phyloP scores from a whole-genome alignment of 345 rosid genomes.

The Rhizophora apiculata region DNA sequence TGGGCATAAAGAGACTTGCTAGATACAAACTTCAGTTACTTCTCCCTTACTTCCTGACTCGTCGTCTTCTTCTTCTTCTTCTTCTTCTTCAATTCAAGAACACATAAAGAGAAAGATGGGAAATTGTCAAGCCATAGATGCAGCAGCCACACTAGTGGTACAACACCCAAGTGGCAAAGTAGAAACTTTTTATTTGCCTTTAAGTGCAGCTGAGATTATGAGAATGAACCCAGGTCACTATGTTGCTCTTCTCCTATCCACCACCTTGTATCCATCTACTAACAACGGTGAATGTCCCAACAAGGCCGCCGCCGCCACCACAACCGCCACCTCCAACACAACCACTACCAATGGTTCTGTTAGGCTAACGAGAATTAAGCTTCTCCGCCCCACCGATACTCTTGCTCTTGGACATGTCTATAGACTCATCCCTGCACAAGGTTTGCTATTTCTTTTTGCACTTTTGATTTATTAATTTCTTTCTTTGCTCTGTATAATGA shows the following conservation, averaged over 20 bases:
- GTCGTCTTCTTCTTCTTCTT: not conserved
- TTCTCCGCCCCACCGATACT: conserved; percentile 78
- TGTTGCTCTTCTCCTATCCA: conserved; percentile 88
- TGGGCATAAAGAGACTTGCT: conserved; percentile 38
- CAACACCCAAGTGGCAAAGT: conserved; percentile 78
- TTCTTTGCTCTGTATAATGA: not conserved
- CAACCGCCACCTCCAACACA: not conserved
- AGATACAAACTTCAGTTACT: not conserved
- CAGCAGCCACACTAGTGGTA: conserved; percentile 68
- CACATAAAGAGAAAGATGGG: conserved; percentile 48
- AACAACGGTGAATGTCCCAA: conserved; percentile 10
- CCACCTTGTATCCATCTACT: conserved; percentile 44
- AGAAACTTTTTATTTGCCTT: conserved; percentile 60
- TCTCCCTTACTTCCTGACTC: conserved; percentile 3
- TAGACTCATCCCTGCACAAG: conserved; percentile 77
- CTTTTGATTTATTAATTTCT: not conserved
- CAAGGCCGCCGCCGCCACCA: conserved; percentile 1
- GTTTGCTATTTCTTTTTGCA: conserved; percentile 21
- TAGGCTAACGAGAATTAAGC: conserved; percentile 82
- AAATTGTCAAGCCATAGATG: conserved; percentile 85
- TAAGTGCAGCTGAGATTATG: conserved; percentile 68
- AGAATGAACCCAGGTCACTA: conserved; percentile 84
- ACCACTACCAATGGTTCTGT: conserved; percentile 31
- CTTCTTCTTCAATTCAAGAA: not conserved
- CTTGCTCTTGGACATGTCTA: conserved; percentile 78